phyloP scores from a whole-genome alignment of 306 rosid species.

The Prunus mume region DNA sequence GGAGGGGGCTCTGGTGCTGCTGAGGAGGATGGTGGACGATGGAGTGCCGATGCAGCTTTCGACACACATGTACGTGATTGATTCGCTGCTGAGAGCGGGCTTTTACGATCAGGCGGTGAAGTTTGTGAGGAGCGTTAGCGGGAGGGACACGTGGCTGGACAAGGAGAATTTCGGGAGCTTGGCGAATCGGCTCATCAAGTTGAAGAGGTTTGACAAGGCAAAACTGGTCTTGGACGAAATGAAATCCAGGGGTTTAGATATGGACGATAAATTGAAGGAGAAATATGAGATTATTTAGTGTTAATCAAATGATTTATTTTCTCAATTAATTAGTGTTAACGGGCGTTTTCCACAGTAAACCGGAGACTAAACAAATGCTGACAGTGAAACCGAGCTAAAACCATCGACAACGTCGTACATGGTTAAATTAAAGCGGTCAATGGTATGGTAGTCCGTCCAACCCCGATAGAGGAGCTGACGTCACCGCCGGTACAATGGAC shows the following conservation, averaged over 20 bases:
- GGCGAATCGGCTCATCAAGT: conserved; percentile 33
- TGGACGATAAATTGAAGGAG: conserved; percentile 26
- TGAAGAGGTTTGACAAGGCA: conserved; percentile 35
- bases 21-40: conserved; percentile 62
- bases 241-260: conserved; percentile 37
- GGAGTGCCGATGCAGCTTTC: conserved; percentile 43
- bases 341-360: not conserved
- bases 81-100: conserved; percentile 24
- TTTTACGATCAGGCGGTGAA: conserved; percentile 30
- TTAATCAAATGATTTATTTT: no score
- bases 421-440: conserved; percentile 6
- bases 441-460: conserved; percentile 18
- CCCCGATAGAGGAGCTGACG: conserved; percentile 33
- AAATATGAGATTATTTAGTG: conserved; percentile 15
- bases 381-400: not conserved
- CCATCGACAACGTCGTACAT: not conserved
- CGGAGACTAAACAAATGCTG: no score
- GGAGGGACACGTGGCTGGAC: conserved; percentile 43
- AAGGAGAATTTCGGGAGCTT: conserved; percentile 40
- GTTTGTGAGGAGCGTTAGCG: conserved; percentile 43
- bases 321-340: not conserved
- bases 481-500: conserved; percentile 47
- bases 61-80: conserved; percentile 39
- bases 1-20: conserved; percentile 51
- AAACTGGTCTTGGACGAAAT: conserved; percentile 48